Evolutionary conservation across 148 eudicot species (phyloP).

Genomic region (Amaranthus palmeri): DNA sequence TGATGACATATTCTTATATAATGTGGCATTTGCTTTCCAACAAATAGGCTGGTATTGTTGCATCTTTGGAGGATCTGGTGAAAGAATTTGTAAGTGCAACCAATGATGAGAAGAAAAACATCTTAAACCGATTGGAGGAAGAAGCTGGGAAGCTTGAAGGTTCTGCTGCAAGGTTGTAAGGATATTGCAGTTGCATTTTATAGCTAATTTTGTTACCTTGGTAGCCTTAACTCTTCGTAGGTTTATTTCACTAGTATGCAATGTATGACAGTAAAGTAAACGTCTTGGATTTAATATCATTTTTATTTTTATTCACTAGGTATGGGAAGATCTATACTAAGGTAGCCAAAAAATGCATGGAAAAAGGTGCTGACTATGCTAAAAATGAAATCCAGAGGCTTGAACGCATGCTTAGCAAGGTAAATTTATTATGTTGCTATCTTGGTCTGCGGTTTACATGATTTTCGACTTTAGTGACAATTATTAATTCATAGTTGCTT

Average conservation of each 20-base stretch:
- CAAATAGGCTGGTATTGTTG: conserved; percentile 71
- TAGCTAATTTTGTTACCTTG: neutral
- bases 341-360: conserved; percentile 83
- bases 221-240: neutral
- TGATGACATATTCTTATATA: neutral
- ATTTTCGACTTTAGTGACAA: neutral
- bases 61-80: conserved; percentile 53
- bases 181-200: neutral
- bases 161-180: conserved; percentile 66
- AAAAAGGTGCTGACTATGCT: conserved; percentile 86
- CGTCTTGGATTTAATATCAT: neutral
- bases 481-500: neutral
- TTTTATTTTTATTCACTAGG: conserved; percentile 29
- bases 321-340: conserved; percentile 86
- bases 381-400: conserved; percentile 78
- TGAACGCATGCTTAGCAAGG: conserved; percentile 91
- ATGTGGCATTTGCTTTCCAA: neutral
- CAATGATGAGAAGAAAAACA: conserved; percentile 66
- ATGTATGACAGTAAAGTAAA: neutral
- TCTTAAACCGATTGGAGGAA: conserved; percentile 57
- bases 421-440: conserved; percentile 20
- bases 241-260: too few species aligned
- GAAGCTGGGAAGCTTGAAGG: conserved; percentile 84
- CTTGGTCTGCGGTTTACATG: neutral
- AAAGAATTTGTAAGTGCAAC: conserved; percentile 77